Conservation (phyloP, 2,329 filamentous ascomycete species). For the Aspergillus nomiae region DNA sequence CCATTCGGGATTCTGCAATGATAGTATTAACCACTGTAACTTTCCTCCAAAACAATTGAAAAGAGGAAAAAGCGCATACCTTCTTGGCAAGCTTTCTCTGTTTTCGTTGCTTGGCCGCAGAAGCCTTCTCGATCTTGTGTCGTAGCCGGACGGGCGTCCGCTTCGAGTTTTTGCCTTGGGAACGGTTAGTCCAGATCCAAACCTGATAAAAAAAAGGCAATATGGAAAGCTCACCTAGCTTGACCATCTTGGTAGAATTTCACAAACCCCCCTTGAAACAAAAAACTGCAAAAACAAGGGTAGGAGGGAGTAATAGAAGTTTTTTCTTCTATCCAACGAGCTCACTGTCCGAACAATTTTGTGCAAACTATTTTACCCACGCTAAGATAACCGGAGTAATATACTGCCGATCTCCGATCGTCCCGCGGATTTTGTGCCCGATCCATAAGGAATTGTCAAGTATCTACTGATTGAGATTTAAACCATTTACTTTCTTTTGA, state of each 20-base stretch:
- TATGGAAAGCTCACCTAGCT: constrained; percentile 34
- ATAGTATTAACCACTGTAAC: constrained; percentile 10
- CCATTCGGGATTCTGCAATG: constrained; percentile 84
- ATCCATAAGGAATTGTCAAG: not conserved
- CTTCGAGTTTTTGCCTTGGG: constrained; percentile 88
- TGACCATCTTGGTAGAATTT: constrained; percentile 40
- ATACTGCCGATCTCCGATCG: constrained; percentile 37
- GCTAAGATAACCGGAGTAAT: constrained; percentile 40
- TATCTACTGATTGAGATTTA: not conserved
- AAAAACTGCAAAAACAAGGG: constrained; percentile 15
- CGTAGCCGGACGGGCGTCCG: constrained; percentile 83
- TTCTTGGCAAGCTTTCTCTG: constrained; percentile 86
- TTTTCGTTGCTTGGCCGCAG: constrained; percentile 88
- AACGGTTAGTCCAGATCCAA: not conserved
- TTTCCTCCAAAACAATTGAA: not conserved
- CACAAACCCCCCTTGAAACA: constrained; percentile 10
- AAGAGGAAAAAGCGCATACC: constrained; percentile 37
- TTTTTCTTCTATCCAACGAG: constrained; percentile 18
- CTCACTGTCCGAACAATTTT: constrained; percentile 26
- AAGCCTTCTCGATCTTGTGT: constrained; percentile 94
- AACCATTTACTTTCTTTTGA: not conserved
- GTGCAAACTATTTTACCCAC: constrained; percentile 31
- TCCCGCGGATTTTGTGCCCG: constrained; percentile 3
- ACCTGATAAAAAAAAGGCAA: not conserved
- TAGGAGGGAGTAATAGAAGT: constrained; percentile 15